Base-by-base conservation (phyloP, 2,329 filamentous ascomycete genomes). In the Aspergillus awamori region DNA sequence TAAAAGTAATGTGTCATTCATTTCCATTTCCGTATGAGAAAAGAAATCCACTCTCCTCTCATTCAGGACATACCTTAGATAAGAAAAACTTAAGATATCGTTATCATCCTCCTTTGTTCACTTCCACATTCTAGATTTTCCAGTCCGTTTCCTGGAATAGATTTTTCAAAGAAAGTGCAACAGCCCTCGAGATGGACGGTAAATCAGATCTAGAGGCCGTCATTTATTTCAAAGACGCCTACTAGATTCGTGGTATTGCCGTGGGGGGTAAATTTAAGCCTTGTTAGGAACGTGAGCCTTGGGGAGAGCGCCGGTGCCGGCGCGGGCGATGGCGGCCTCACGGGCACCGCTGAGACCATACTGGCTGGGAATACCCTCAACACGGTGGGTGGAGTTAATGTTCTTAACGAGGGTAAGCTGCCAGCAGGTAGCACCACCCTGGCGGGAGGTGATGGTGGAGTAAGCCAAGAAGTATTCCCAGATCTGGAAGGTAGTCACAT, bases 381-480 rank as follows among this genome's bases (percentile, higher is more conserved):
- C 81, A 68, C 92, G 89, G 81, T 96, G 92, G 33, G 87, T 92
- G 38, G 89, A 88, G 82, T 96, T 96, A 78, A 96, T 84, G 82
- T 96, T 96, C 87, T 96, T 96, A 77, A 94, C 90, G 62, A 92
- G 81, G 17, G 88, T 88, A 71, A 96, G 90, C 82, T 96, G 92
- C 83, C 87, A 96, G 84, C 92, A 95, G 33, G 91, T 92, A 59
- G 92, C 92, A 68, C 85, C 84, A 67, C 92, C 92, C 79, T 96
- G 92, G 74, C 92, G 89, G 26, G 92, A 92, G 72, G 86, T 87
- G 76, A 96, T 96, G 74, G 89, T 91, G 17, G 90, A 92, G 77
- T 88, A 93, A 65, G 91, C 91, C 63, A 96, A 86, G 87, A 96
- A 96, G 80, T 88, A 92, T 75, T 96, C 91, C 92, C 92, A 96